A percentile compares a stretch with the other conserved stretches of the same genome.
These are phyloP conservation scores for Lepidium aucheri DNA, from an alignment of 345 rosid species.

Conservation along the genomic window DNA sequence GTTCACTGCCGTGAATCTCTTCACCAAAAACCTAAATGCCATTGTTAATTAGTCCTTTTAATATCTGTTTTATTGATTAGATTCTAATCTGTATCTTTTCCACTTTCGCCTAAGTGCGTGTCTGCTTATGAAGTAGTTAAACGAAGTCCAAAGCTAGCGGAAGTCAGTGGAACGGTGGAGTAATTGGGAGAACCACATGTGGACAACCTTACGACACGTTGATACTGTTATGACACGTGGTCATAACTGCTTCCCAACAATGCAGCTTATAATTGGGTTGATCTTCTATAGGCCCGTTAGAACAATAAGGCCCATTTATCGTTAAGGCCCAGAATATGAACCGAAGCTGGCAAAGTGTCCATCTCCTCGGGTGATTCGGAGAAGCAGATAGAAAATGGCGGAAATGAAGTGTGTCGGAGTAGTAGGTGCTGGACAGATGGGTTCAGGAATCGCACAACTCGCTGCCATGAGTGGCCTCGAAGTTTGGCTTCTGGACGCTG, in stretches of 20 bases:
- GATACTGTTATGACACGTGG: slow-evolving; percentile 16
- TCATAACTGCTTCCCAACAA: background rate
- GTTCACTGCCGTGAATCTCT: slow-evolving; percentile 6
- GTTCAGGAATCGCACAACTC: slow-evolving; percentile 93
- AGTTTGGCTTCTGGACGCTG: slow-evolving; percentile 58
- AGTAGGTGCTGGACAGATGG: slow-evolving; percentile 90
- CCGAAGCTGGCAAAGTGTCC: background rate
- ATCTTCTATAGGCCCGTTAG: background rate
- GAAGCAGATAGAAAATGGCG: slow-evolving; percentile 22
- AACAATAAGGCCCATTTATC: background rate
- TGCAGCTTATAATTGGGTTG: background rate
- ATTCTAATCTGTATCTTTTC: background rate
- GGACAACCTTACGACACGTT: slow-evolving; percentile 13
- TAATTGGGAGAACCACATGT: slow-evolving; percentile 4
- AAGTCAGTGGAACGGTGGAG: background rate
- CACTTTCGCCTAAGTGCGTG: background rate
- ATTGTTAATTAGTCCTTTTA: background rate
- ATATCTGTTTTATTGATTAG: background rate
- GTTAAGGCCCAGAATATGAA: background rate
- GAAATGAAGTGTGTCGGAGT: slow-evolving; percentile 53
- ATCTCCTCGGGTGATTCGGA: background rate
- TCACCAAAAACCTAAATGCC: slow-evolving; percentile 10
- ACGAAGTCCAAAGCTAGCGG: slow-evolving; percentile 21
- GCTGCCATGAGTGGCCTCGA: slow-evolving; percentile 58
- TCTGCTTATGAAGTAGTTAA: slow-evolving; percentile 16